Base-by-base conservation (phyloP, 2,329 filamentous ascomycete genomes). In the Aspergillus calidoustus region DNA sequence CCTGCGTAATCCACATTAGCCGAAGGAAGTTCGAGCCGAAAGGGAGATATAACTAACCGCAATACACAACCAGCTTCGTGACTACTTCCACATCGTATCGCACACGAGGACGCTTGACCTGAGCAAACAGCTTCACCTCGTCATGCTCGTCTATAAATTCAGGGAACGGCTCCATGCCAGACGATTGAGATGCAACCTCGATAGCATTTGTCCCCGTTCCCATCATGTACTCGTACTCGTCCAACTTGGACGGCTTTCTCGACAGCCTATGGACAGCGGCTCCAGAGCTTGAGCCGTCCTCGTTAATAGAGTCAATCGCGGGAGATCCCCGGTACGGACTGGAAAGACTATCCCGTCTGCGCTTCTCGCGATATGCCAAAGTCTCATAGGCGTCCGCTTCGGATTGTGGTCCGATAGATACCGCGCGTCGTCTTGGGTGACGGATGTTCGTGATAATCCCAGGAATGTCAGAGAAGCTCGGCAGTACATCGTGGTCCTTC, bases 21-120 rank as follows among this genome's bases (percentile, higher is more conserved):
- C 17, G 25, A 31, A 46, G 41, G 28, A 53, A 7, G 19, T 25
- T 13, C 34, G 15, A 41, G 19, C 15, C 59, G 19, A 53, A n/a
- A 9, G 6, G 53, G 9, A 48, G 31, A 19, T 4, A 41, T 22
- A 7, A 15, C 88, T 77, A 80, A 92, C 94, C 95, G 62, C 90
- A 86, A 80, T 99, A 99, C 25, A 99, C 92, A 70, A 99, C 91
- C 63, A 99, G 79, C 79, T 97, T 98, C 5, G 95, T 98, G 43
- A 99, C 91, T 44, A 99, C 94, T 77, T 99, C 95, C n/a, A 98
- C 94, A 78, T 99, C 95, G 73, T 98, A 99, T 69, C 93, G 85
- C 62, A 97, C 93, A 68, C 95, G 87, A 53, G 95, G 93, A 78
- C 90, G 92, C 65, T 93, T 89, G 59, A 98, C 83, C 73, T 85